Conservation (phyloP, 2,329 filamentous ascomycete species). For the Arthrobotrys conoides region DNA sequence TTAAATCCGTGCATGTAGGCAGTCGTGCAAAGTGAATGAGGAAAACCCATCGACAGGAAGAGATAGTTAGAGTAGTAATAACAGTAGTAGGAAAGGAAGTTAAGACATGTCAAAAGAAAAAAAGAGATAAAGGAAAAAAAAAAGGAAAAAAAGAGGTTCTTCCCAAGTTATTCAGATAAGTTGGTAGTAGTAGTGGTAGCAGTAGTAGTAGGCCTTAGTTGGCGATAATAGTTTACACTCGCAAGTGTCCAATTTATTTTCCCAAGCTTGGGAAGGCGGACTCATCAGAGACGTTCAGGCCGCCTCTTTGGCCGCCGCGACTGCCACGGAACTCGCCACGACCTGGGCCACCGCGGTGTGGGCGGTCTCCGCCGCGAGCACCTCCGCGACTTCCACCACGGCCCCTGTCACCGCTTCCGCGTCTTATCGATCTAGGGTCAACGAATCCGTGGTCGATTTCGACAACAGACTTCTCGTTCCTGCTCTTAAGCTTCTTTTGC, state of each 20-base stretch:
- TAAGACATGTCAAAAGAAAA: background rate
- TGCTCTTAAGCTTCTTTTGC: slow-evolving; percentile 83
- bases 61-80: slow-evolving; percentile 9
- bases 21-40: slow-evolving; percentile 15
- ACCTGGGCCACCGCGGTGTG: slow-evolving; percentile 67
- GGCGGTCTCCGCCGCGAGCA: slow-evolving; percentile 71
- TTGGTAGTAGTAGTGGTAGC: slow-evolving; percentile 1
- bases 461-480: slow-evolving; percentile 89
- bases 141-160: background rate
- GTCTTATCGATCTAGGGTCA: slow-evolving; percentile 70
- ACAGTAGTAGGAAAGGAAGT: slow-evolving; percentile 16
- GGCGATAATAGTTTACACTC: slow-evolving; percentile 9
- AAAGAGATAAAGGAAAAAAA: background rate
- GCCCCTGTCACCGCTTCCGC: slow-evolving; percentile 72
- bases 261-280: slow-evolving; percentile 72
- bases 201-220: background rate
- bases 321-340: slow-evolving; percentile 68
- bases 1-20: slow-evolving; percentile 10
- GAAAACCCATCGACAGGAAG: slow-evolving; percentile 27
- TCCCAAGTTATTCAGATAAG: slow-evolving; percentile 32
- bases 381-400: slow-evolving; percentile 71
- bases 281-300: slow-evolving; percentile 70
- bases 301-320: slow-evolving; percentile 65
- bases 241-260: slow-evolving; percentile 63
- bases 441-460: slow-evolving; percentile 89